Base-by-base conservation (phyloP, 2,329 filamentous ascomycete genomes). In the Cordyceps javanica region DNA sequence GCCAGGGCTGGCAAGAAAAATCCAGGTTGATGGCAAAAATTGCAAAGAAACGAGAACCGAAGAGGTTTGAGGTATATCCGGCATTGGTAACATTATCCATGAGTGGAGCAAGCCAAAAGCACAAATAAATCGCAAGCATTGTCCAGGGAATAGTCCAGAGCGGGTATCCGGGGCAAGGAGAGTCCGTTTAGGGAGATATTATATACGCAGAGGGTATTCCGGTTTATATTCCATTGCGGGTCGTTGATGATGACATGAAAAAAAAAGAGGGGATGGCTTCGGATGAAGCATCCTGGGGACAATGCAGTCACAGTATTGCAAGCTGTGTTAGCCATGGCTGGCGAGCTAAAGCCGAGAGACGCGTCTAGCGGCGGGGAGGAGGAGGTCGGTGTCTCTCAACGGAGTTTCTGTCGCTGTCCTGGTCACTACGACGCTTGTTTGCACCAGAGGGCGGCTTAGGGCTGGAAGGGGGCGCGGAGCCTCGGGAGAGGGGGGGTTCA, bases 381-480 rank as follows among this genome's bases (percentile, higher is more conserved):
- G 71, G 44, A 19, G 53, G 65, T 59, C 74, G 72, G 60, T 74
- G 72, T 60, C 71, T 66, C 62, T 74, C 72, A 21, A 68, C 67
- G 55, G 68, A 63, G 59, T 72, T 71, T 66, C 73, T 74, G 63
- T 75, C 73, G 65, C 62, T 66, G 59, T 77, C 75, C 65, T 72
- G 69, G 59, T 75, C 73, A 70, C 67, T 73, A 68, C 73, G 73
- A 65, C 73, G 73, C 61, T 62, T 68, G 66, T 62, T 70, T 64
- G 68, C 69, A 67, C 67, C 69, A 61, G 67, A 67, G 60, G 72
- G 64, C 63, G 71, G 70, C 67, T 73, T 74, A 65, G 72, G 67
- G 64, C 69, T 70, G 61, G 73, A 66, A 63, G 72, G 70, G 52
- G 72, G 66, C 26, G 69, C 69, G 11, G 73, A 68, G 57, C 67